phyloP scores from a whole-genome alignment of 768 basidiomycete species.

The Naganishia randhawae region DNA sequence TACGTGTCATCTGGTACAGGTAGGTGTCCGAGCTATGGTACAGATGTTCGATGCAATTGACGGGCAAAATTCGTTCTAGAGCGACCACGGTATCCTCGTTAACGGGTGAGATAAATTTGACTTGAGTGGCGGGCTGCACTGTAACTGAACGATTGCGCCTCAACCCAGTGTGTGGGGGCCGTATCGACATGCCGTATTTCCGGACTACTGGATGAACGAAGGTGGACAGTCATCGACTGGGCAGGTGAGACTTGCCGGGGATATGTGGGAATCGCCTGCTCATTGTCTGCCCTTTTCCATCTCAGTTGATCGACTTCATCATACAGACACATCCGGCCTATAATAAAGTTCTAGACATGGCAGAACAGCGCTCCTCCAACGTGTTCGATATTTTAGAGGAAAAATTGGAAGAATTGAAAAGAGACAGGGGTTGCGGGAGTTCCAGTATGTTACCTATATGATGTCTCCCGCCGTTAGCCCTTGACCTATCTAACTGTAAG shows the following conservation, averaged over 20 bases:
- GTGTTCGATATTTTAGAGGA: slow-evolving; percentile 62
- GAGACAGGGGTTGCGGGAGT: slow-evolving; percentile 59
- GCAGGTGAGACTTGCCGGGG: slow-evolving; percentile 56
- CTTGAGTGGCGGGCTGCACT: background rate
- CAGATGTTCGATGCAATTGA: background rate
- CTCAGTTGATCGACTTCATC: slow-evolving; percentile 85
- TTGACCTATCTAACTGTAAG: background rate
- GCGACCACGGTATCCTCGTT: slow-evolving; percentile 78
- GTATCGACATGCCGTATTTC: slow-evolving; percentile 75
- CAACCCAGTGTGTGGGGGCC: slow-evolving; percentile 40
- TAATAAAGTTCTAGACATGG: slow-evolving; percentile 62
- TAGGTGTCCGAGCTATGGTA: slow-evolving; percentile 42
- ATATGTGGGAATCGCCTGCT: background rate
- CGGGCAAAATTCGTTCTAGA: slow-evolving; percentile 54
- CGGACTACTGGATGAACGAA: slow-evolving; percentile 99
- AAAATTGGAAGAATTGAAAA: slow-evolving; percentile 63
- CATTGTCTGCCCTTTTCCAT: background rate
- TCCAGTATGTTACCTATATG: slow-evolving; percentile 53
- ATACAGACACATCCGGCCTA: slow-evolving; percentile 88
- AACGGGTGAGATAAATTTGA: slow-evolving; percentile 60
- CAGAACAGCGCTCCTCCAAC: slow-evolving; percentile 56
- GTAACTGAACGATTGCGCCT: background rate
- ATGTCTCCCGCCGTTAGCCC: no score
- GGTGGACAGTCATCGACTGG: slow-evolving; percentile 98
- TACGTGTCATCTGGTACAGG: slow-evolving; percentile 91